Base-by-base conservation (phyloP, 2,329 filamentous ascomycete genomes). In the Fusarium liriodendri region DNA sequence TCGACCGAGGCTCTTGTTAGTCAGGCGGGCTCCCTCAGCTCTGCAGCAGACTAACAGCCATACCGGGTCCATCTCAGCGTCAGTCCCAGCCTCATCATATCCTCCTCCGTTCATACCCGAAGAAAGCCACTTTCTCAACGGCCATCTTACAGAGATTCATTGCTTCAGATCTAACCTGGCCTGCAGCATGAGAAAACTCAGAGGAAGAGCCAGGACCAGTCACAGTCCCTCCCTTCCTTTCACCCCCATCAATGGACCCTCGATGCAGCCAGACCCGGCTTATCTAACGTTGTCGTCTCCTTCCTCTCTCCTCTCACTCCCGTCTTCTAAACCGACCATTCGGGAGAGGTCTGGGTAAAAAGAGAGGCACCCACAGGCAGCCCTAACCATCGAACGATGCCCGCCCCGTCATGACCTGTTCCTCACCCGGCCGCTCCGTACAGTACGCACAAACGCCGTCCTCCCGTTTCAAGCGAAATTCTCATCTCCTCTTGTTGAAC, bases 361-460 rank as follows among this genome's bases (percentile, higher is more conserved):
- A 52, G 27, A 52, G 47, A 52, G 47, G 29, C 65, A 72, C 59
- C 62, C 57, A 60, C 62, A 63, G 13, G 18, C 16, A 60, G 69
- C 69, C 66, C 62, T 70, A 72, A 66, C 42, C 22, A 74, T 74
- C 72, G 72, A 75, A 74, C 72, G 62, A 74, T 75, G 63, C 69
- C 62, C 11, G 59, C 50, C 60, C 33, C 66, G 60, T 70, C 52
- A 75, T 74, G 69, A 54, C 62, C 63, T 74, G 72, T 75, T 74
- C 61, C 38, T 25, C 35, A 37, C 58, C 69, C 69, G 69, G 45
- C 50, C 64, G 62, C 71, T 67, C 69, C 72, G 71, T 74, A 64
- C 67, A 69, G 63, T 72, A 65, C 42, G 71, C 60, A 74, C 65
- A 72, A 63, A 57, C 62, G 14, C 52, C 40, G n/a, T 25, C 9